Percentiles rank a stretch among this genome's conserved stretches.
Evolutionary conservation across 2,329 filamentous ascomycete species (phyloP).

Genomic region (Coniochaeta prunicola): DNA sequence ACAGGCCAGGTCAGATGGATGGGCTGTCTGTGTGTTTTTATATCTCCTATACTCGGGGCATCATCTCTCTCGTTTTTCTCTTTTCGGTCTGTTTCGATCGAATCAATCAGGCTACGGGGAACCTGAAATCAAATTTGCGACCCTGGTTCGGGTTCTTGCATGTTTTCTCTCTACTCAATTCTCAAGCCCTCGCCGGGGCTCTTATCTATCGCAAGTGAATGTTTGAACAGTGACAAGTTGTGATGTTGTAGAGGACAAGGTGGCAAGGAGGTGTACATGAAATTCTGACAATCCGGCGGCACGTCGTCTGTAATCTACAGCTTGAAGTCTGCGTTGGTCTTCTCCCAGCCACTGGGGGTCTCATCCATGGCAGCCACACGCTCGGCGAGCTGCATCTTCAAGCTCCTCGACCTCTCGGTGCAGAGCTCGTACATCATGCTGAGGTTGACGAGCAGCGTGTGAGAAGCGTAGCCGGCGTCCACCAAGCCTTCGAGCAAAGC

Average conservation of each 20-base stretch:
- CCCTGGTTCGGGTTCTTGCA: background rate
- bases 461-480: slow-evolving; percentile 57
- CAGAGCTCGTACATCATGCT: slow-evolving; percentile 88
- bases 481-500: slow-evolving; percentile 60
- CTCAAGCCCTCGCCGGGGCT: background rate
- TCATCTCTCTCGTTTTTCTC: background rate
- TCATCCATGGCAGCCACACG: slow-evolving; percentile 55
- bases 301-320: slow-evolving; percentile 33
- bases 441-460: slow-evolving; percentile 81
- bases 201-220: too few species aligned
- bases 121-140: background rate
- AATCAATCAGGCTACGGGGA: background rate
- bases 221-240: too few species aligned
- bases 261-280: background rate
- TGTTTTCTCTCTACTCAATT: background rate
- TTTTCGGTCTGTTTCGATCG: too few species aligned
- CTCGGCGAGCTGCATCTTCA: slow-evolving; percentile 63
- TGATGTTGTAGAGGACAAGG: too few species aligned
- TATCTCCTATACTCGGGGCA: background rate
- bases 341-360: slow-evolving; percentile 58
- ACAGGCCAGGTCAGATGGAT: background rate
- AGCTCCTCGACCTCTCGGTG: slow-evolving; percentile 63
- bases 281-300: background rate
- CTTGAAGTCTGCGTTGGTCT: slow-evolving; percentile 69
- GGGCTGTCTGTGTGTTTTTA: background rate